A percentile compares a stretch with the other conserved stretches of the same genome.
Conservation (phyloP, 495 filamentous ascomycete species). For the Penicillium paradoxum region DNA sequence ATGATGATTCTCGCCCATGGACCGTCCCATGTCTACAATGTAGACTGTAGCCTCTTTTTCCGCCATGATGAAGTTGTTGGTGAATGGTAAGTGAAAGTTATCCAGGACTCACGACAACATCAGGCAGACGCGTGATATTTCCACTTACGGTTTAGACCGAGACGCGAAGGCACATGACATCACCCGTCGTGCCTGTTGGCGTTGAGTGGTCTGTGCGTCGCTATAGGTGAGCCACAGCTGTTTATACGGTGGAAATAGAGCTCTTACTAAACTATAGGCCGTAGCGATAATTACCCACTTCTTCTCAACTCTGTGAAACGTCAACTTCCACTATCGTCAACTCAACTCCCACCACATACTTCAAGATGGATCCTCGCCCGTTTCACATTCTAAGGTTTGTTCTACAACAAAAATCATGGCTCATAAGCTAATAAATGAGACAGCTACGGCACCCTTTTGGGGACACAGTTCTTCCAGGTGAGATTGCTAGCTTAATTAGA, state of each 20-base stretch:
- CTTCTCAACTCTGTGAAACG: not conserved
- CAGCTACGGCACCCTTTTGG: slow-evolving; percentile 76
- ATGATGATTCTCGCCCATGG: slow-evolving; percentile 72
- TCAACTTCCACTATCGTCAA: not conserved
- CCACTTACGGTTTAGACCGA: slow-evolving; percentile 30
- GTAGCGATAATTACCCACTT: not conserved
- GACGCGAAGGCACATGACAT: slow-evolving; percentile 45
- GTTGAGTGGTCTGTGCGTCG: slow-evolving; percentile 12
- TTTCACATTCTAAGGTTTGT: slow-evolving; percentile 74
- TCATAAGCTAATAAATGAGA: not conserved
- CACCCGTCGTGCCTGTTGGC: slow-evolving; percentile 21
- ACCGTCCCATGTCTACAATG: slow-evolving; percentile 77
- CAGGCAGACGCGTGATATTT: slow-evolving; percentile 48
- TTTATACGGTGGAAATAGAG: slow-evolving; percentile 3
- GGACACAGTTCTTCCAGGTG: slow-evolving; percentile 75
- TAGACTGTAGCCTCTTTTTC: slow-evolving; percentile 93
- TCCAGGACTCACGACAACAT: slow-evolving; percentile 9
- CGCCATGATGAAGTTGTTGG: slow-evolving; percentile 57
- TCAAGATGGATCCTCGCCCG: slow-evolving; percentile 52
- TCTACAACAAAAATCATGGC: not conserved
- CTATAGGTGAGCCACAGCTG: not conserved
- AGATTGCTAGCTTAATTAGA: not conserved
- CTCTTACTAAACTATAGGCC: not conserved
- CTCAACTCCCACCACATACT: not conserved
- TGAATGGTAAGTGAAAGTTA: slow-evolving; percentile 1